Conservation (phyloP, 352 stramenopile species). For the Phytophthora boehmeriae region DNA sequence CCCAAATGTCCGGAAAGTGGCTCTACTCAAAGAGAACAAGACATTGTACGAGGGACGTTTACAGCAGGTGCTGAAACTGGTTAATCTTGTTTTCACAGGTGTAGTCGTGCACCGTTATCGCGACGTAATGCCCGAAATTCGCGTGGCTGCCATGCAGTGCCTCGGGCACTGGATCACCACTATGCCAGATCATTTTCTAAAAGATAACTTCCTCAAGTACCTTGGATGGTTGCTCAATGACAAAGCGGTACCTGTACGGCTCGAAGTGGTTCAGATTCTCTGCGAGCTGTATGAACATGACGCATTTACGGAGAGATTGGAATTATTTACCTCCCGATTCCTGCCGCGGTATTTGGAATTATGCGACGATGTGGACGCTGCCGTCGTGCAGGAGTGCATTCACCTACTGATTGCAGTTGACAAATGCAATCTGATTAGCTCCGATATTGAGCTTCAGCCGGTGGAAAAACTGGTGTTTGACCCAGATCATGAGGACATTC, state of each 20-base stretch:
- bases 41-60: constrained; percentile 64
- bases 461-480: constrained; percentile 88
- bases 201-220: constrained; percentile 96
- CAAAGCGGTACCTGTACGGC: constrained; percentile 85
- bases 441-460: constrained; percentile 73
- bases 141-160: constrained; percentile 76
- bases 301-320: constrained; percentile 61
- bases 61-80: constrained; percentile 60
- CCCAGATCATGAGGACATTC: constrained; percentile 68
- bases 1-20: constrained; percentile 41
- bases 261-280: constrained; percentile 85
- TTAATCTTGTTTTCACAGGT: constrained; percentile 74
- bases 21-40: constrained; percentile 72
- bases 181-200: constrained; percentile 91
- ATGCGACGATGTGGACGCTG: constrained; percentile 80
- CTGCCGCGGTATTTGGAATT: constrained; percentile 79
- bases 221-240: constrained; percentile 95
- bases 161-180: constrained; percentile 87
- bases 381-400: constrained; percentile 73
- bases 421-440: constrained; percentile 82
- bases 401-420: constrained; percentile 81
- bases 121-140: constrained; percentile 94
- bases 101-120: constrained; percentile 88
- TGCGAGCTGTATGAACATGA: constrained; percentile 85
- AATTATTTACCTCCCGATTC: constrained; percentile 83